A percentile compares a stretch with the other conserved stretches of the same genome.
phyloP scores from a whole-genome alignment of 2,329 filamentous ascomycete species.

The Ceratocystis cacaofunesta region DNA sequence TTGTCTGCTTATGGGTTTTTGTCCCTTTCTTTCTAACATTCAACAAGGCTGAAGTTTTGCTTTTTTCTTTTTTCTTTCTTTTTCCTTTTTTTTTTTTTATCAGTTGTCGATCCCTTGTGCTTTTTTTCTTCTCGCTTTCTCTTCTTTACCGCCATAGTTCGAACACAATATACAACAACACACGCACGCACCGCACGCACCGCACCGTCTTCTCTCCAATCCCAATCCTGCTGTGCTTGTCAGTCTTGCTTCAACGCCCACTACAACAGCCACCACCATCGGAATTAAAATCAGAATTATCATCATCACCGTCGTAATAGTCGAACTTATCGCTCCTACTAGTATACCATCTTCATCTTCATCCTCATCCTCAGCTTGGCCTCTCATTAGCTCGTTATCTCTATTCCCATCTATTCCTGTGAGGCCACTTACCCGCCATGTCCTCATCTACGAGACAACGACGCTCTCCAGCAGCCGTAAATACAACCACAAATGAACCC shows the following conservation, averaged over 20 bases:
- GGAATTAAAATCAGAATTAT: too few relatives aligned
- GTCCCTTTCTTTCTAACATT: not conserved
- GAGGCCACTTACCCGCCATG: conserved; percentile 17
- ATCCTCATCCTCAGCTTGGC: not conserved
- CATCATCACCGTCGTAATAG: too few relatives aligned
- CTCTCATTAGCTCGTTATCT: not conserved
- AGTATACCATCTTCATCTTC: too few relatives aligned
- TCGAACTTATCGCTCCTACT: too few relatives aligned
- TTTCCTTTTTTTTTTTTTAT: not conserved
- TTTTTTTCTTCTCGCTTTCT: not conserved
- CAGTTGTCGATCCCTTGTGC: not conserved
- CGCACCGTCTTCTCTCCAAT: too few relatives aligned
- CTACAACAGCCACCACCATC: too few relatives aligned
- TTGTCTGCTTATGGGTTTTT: not conserved
- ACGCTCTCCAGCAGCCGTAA: conserved; percentile 38
- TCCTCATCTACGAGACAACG: conserved; percentile 32
- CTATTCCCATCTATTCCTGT: not conserved
- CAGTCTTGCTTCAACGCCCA: too few relatives aligned
- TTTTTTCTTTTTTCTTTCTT: not conserved
- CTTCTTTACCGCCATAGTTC: not conserved
- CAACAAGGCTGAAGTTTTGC: not conserved
- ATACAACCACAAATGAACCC: conserved; percentile 28
- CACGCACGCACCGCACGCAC: not conserved
- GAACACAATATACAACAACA: not conserved
- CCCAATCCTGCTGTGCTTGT: too few relatives aligned